Conservation (phyloP, 2,329 filamentous ascomycete genomes). For the Fusarium sambucinum region DNA sequence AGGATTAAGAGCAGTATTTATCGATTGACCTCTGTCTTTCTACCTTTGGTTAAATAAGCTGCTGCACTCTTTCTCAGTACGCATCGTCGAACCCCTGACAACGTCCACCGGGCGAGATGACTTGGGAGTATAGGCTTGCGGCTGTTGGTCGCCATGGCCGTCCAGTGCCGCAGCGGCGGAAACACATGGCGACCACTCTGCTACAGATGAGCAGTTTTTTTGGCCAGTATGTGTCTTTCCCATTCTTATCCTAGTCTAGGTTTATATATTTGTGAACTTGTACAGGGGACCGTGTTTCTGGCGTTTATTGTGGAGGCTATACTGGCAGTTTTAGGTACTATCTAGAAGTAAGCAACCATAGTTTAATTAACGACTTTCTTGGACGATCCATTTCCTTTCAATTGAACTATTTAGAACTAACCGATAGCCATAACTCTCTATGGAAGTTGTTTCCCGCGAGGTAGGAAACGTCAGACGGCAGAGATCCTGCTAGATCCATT, state of each 20-base stretch:
- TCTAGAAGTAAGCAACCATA: not conserved
- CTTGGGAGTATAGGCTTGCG: constrained; percentile 48
- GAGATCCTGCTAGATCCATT: constrained; percentile 73
- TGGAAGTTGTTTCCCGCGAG: constrained; percentile 52
- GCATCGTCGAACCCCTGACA: constrained; percentile 44
- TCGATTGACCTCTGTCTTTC: constrained; percentile 9
- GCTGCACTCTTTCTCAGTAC: constrained; percentile 42
- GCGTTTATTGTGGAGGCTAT: constrained; percentile 5
- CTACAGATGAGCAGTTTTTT: constrained; percentile 24
- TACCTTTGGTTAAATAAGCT: constrained; percentile 17
- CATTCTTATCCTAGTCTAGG: constrained; percentile 30
- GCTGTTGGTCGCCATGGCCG: constrained; percentile 35
- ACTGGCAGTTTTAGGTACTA: constrained; percentile 11
- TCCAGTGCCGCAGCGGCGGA: constrained; percentile 36
- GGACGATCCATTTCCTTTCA: constrained; percentile 26
- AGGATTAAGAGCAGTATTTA: constrained; percentile 64
- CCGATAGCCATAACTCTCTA: constrained; percentile 36
- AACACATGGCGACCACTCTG: constrained; percentile 36
- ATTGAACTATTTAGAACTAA: constrained; percentile 42
- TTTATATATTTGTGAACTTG: constrained; percentile 39
- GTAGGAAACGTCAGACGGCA: constrained; percentile 62
- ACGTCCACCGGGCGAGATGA: constrained; percentile 48
- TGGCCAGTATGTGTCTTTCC: constrained; percentile 45
- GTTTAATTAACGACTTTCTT: constrained; percentile 11
- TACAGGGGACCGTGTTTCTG: constrained; percentile 28